Percentiles rank a stretch among this genome's conserved stretches.
phyloP scores from a whole-genome alignment of 768 basidiomycete genomes.

The Boletus fagicola region DNA sequence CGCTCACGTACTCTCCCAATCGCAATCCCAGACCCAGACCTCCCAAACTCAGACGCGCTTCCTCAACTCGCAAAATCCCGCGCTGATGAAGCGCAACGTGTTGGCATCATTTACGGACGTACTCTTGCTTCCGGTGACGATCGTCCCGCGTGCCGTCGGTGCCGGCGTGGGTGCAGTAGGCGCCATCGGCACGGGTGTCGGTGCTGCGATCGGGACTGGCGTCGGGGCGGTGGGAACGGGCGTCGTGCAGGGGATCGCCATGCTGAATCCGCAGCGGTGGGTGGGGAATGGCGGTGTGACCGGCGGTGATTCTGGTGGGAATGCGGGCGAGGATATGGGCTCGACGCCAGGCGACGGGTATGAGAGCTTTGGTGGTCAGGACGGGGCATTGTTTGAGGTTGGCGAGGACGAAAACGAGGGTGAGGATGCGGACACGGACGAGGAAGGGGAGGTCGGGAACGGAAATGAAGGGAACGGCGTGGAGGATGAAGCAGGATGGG shows the following conservation, averaged over 20 bases:
- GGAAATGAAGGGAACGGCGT: neutral
- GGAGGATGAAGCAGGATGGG: constrained; percentile 28
- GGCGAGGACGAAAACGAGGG: constrained; percentile 37
- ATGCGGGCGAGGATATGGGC: neutral
- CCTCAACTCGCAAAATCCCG: constrained; percentile 84
- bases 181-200: constrained; percentile 67
- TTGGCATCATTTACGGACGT: constrained; percentile 89
- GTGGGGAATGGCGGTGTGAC: constrained; percentile 51
- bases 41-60: constrained; percentile 52
- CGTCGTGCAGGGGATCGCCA: constrained; percentile 80
- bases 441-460: constrained; percentile 14
- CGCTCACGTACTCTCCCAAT: neutral
- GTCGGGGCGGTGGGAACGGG: constrained; percentile 60
- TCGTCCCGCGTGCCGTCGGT: constrained; percentile 82
- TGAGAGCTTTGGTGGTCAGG: constrained; percentile 23
- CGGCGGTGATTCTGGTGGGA: neutral
- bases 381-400: constrained; percentile 50
- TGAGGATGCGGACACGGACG: constrained; percentile 5
- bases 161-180: constrained; percentile 69
- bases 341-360: constrained; percentile 15
- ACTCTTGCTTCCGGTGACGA: constrained; percentile 90
- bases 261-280: constrained; percentile 91
- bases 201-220: constrained; percentile 53
- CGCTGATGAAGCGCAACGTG: constrained; percentile 88
- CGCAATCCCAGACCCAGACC: constrained; percentile 1